Percentiles rank a stretch among this genome's conserved stretches.
Evolutionary conservation across 2,329 filamentous ascomycete genomes (phyloP).

Genomic region (Mycosphaerella sp.): DNA sequence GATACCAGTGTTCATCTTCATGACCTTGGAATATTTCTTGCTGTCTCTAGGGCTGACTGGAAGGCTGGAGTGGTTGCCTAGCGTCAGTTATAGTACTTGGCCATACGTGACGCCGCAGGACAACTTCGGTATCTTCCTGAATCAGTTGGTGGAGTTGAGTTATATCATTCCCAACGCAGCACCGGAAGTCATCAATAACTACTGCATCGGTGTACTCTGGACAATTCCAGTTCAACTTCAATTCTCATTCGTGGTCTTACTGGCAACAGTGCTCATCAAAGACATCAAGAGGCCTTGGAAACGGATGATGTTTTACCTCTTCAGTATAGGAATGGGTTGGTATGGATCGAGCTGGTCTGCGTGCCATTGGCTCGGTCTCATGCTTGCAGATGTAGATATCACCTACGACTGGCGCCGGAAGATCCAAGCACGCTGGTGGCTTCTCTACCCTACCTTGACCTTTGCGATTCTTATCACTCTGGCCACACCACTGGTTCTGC

Average conservation of each 20-base stretch:
- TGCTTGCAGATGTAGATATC: slow-evolving; percentile 44
- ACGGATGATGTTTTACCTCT: slow-evolving; percentile 41
- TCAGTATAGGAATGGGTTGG: slow-evolving; percentile 43
- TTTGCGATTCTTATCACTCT: slow-evolving; percentile 35
- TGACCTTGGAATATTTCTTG: slow-evolving; percentile 44
- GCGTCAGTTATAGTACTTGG: slow-evolving; percentile 46
- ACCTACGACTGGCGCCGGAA: slow-evolving; percentile 42
- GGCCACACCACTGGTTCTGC: slow-evolving; percentile 35
- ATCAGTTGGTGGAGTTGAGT: slow-evolving; percentile 41
- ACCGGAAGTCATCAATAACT: slow-evolving; percentile 45
- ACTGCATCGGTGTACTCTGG: slow-evolving; percentile 48
- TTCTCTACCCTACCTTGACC: slow-evolving; percentile 37
- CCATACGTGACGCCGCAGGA: slow-evolving; percentile 39
- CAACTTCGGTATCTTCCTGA: slow-evolving; percentile 41
- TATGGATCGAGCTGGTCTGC: slow-evolving; percentile 43
- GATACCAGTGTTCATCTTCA: slow-evolving; percentile 42
- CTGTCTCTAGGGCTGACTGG: slow-evolving; percentile 41
- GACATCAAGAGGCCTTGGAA: slow-evolving; percentile 45
- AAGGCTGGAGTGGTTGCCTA: slow-evolving; percentile 43
- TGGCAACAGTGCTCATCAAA: slow-evolving; percentile 40
- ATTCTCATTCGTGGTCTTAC: slow-evolving; percentile 42
- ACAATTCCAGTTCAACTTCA: slow-evolving; percentile 47
- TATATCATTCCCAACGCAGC: slow-evolving; percentile 46
- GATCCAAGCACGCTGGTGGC: slow-evolving; percentile 32
- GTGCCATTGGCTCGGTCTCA: slow-evolving; percentile 43